Percentiles rank a stretch among this genome's conserved stretches.
Evolutionary conservation across 305 asterid species (phyloP).

Genomic region (Fraxinus nigra): DNA sequence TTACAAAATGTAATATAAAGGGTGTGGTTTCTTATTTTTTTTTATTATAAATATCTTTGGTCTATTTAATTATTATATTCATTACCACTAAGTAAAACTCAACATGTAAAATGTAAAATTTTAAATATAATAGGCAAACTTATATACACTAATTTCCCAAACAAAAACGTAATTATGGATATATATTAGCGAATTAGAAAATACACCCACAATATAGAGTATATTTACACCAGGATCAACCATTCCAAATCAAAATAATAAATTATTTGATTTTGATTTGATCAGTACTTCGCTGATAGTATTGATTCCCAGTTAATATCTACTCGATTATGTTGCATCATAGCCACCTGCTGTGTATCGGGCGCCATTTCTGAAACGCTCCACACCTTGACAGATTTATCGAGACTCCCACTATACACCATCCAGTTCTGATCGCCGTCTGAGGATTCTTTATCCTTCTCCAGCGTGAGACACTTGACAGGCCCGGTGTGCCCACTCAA

Average conservation of each 20-base stretch:
- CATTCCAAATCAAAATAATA: background rate
- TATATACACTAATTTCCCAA: too few species aligned
- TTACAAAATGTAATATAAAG: too few species aligned
- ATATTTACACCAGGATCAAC: background rate
- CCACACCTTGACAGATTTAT: constrained; percentile 87
- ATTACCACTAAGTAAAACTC: too few species aligned
- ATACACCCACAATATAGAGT: too few species aligned
- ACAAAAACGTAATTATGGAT: too few species aligned
- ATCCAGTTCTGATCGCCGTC: constrained; percentile 53
- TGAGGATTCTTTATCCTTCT: constrained; percentile 43
- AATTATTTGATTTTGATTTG: background rate
- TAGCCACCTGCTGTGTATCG: constrained; percentile 35
- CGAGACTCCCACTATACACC: constrained; percentile 86
- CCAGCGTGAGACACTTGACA: constrained; percentile 74
- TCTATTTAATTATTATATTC: too few species aligned
- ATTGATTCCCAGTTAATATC: constrained; percentile 55
- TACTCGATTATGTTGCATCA: constrained; percentile 24
- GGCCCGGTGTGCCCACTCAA: constrained; percentile 85
- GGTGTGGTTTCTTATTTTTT: background rate
- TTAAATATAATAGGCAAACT: too few species aligned
- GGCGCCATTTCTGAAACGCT: constrained; percentile 76
- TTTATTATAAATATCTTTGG: too few species aligned
- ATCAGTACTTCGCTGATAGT: constrained; percentile 58
- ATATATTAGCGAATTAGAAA: too few species aligned
- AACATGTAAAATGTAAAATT: too few species aligned